These are phyloP conservation scores for Ceratorhiza oryzae-sativae DNA, from an alignment of 1,284 basidiomycete species.

Conservation along the genomic window DNA sequence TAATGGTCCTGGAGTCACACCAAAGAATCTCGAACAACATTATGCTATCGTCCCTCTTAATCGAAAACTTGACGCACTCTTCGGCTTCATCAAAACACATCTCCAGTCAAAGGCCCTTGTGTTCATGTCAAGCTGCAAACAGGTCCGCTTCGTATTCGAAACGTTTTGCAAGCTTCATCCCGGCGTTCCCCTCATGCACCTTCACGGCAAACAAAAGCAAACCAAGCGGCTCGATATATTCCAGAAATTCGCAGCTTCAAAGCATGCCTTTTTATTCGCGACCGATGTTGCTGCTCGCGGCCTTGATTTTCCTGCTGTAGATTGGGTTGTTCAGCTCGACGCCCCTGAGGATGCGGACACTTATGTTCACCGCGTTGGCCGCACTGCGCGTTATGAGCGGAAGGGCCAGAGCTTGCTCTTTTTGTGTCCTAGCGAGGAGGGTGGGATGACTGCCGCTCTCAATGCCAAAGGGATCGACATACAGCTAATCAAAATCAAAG, in stretches of 20 bases:
- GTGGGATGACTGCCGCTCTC: conserved; percentile 81
- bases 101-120: conserved; percentile 92
- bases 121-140: conserved; percentile 95
- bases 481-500: conserved; percentile 87
- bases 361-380: conserved; percentile 96
- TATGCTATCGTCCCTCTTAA: conserved; percentile 87
- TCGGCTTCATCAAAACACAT: conserved; percentile 95
- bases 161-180: conserved; percentile 96
- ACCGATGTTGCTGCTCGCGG: conserved; percentile 99
- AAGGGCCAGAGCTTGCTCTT: conserved; percentile 88
- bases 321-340: conserved; percentile 99
- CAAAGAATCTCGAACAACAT: conserved; percentile 84
- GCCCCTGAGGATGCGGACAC: conserved; percentile 98
- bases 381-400: conserved; percentile 93
- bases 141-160: conserved; percentile 93
- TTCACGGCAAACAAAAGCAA: conserved; percentile 98
- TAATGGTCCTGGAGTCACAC: conserved; percentile 58
- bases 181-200: conserved; percentile 86
- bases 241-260: conserved; percentile 78
- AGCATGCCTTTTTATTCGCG: conserved; percentile 85
- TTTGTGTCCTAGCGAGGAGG: conserved; percentile 89
- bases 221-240: conserved; percentile 84
- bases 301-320: conserved; percentile 94
- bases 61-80: conserved; percentile 90
- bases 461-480: conserved; percentile 77